Conservation (phyloP, 805 yeast species). For the Cyberlindnera sargentensis region DNA sequence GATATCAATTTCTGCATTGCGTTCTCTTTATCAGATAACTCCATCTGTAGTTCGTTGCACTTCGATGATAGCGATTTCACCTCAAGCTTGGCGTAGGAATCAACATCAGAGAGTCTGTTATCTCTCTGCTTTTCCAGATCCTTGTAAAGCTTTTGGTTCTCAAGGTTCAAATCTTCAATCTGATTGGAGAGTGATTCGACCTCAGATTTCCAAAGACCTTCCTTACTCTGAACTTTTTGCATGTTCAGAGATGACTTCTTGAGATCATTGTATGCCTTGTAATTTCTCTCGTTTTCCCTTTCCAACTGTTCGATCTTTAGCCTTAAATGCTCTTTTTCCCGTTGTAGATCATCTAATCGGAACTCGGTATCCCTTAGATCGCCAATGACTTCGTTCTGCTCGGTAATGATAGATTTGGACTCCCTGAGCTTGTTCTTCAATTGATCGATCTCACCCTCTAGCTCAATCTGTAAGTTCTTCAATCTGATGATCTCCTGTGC, state of each 20-base stretch:
- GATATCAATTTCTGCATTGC: slow-evolving; percentile 14
- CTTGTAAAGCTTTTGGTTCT: slow-evolving; percentile 29
- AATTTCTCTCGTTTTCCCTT: slow-evolving; percentile 26
- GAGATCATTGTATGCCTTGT: slow-evolving; percentile 17
- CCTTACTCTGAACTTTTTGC: slow-evolving; percentile 3
- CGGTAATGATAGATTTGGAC: slow-evolving; percentile 17
- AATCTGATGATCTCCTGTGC: slow-evolving; percentile 7
- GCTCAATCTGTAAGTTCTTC: slow-evolving; percentile 6
- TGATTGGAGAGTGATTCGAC: slow-evolving; percentile 23
- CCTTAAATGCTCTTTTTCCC: slow-evolving; percentile 9
- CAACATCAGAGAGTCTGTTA: slow-evolving; percentile 9
- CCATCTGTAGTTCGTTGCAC: slow-evolving; percentile 27
- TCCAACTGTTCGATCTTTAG: slow-evolving; percentile 24
- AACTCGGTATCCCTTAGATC: slow-evolving; percentile 19
- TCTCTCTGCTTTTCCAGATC: slow-evolving; percentile 29
- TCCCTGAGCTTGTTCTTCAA: slow-evolving; percentile 13
- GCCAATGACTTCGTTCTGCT: slow-evolving; percentile 17
- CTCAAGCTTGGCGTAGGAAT: slow-evolving; percentile 30
- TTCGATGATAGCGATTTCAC: slow-evolving; percentile 30
- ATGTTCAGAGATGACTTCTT: slow-evolving; percentile 8
- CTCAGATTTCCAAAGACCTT: slow-evolving; percentile 25
- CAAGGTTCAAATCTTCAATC: slow-evolving; percentile 30
- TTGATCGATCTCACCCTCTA: slow-evolving; percentile 13
- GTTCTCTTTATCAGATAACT: slow-evolving; percentile 19
- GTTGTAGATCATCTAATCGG: slow-evolving; percentile 11